Evolutionary conservation across 108 stramenopile species (phyloP).

Genomic region (Nitzschia sp.): DNA sequence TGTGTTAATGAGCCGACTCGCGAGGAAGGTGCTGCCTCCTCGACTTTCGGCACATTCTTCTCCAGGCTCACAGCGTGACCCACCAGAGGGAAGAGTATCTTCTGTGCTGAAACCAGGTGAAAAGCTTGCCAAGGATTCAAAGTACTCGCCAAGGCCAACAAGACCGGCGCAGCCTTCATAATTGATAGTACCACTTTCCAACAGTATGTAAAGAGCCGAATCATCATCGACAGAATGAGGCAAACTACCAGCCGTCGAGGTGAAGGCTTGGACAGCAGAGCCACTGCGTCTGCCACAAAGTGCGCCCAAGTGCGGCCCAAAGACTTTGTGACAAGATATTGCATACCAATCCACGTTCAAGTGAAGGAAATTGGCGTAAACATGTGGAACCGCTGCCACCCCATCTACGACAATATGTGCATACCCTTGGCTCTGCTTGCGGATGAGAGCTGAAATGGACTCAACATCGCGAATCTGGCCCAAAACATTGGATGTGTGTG

Average conservation of each 20-base stretch:
- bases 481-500: constrained; percentile 83
- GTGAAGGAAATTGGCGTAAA: constrained; percentile 31
- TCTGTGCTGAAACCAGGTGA: background rate
- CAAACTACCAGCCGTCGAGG: background rate
- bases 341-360: constrained; percentile 74
- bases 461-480: constrained; percentile 66
- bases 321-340: constrained; percentile 77
- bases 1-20: too few species aligned
- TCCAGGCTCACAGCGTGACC: too few species aligned
- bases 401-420: constrained; percentile 81
- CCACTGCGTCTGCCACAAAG: constrained; percentile 37
- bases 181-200: constrained; percentile 75
- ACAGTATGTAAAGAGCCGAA: constrained; percentile 18
- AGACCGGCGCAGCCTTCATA: constrained; percentile 84
- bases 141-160: constrained; percentile 58
- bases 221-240: background rate
- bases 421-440: constrained; percentile 31
- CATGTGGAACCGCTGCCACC: constrained; percentile 82
- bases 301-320: constrained; percentile 82
- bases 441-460: constrained; percentile 37
- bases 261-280: constrained; percentile 18
- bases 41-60: too few species aligned
- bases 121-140: constrained; percentile 25
- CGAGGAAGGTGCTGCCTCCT: too few species aligned
- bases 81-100: too few species aligned